Conservation (phyloP, 345 rosid genomes). For the Citropsis articulata region DNA sequence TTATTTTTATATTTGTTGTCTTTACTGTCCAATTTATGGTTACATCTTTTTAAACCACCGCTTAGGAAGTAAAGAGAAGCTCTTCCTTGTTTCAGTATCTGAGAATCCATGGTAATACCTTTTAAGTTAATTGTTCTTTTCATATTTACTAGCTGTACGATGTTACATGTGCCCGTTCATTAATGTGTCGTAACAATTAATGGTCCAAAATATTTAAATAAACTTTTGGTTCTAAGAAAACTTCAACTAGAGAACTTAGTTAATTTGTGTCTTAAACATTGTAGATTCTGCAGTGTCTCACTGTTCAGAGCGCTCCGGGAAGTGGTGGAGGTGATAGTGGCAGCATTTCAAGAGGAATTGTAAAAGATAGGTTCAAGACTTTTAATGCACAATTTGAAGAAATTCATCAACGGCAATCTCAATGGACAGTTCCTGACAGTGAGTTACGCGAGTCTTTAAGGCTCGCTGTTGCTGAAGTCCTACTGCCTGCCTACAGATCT, state of each 20-base stretch:
- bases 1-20: neutral
- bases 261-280: slow-evolving; percentile 9
- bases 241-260: neutral
- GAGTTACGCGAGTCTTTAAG: slow-evolving; percentile 88
- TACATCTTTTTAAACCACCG: neutral
- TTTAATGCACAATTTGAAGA: slow-evolving; percentile 89
- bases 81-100: neutral
- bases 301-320: slow-evolving; percentile 48
- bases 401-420: slow-evolving; percentile 87
- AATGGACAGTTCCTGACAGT: slow-evolving; percentile 97
- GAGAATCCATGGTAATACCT: neutral
- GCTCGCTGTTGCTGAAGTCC: slow-evolving; percentile 96
- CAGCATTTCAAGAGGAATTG: slow-evolving; percentile 64
- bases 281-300: slow-evolving; percentile 92
- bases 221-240: neutral
- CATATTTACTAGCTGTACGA: neutral
- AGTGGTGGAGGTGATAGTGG: slow-evolving; percentile 34
- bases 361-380: slow-evolving; percentile 91
- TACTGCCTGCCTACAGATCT: slow-evolving; percentile 93
- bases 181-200: neutral
- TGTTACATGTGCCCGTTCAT: neutral
- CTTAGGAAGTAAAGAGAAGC: neutral
- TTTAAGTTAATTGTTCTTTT: neutral
- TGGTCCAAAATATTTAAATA: neutral
- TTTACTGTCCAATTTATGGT: neutral